Percentiles rank a stretch among this genome's conserved stretches.
phyloP scores from a whole-genome alignment of 2,329 filamentous ascomycete genomes.

The Neofusicoccum sp. region DNA sequence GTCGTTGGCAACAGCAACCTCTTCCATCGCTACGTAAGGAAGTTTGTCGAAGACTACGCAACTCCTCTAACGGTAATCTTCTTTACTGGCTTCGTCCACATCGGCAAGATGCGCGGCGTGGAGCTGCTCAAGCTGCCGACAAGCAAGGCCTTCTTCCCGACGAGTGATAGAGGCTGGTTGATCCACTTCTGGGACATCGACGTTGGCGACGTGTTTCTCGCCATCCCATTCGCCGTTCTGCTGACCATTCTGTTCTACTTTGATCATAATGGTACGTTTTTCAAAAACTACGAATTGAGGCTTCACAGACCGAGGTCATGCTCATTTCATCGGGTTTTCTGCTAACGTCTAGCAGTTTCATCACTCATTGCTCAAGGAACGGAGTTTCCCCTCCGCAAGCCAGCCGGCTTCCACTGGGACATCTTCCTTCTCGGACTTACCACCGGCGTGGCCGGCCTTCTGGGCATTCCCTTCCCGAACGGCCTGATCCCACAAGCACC shows the following conservation, averaged over 20 bases:
- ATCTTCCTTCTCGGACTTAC: slow-evolving; percentile 61
- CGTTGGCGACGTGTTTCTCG: slow-evolving; percentile 75
- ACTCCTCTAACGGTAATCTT: slow-evolving; percentile 70
- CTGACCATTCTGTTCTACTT: slow-evolving; percentile 88
- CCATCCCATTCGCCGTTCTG: slow-evolving; percentile 82
- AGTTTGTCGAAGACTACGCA: slow-evolving; percentile 88
- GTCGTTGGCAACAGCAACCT: slow-evolving; percentile 66
- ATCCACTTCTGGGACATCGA: slow-evolving; percentile 79
- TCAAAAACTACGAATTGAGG: too few species aligned
- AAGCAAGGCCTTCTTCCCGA: slow-evolving; percentile 77
- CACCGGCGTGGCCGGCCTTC: slow-evolving; percentile 57
- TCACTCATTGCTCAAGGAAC: slow-evolving; percentile 60
- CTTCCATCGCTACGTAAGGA: slow-evolving; percentile 73
- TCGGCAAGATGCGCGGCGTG: slow-evolving; percentile 77
- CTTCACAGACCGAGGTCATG: background rate
- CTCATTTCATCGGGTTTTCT: slow-evolving; percentile 23
- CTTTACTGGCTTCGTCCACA: slow-evolving; percentile 86
- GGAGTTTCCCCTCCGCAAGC: slow-evolving; percentile 59
- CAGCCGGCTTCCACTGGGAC: slow-evolving; percentile 64
- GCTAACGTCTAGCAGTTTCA: slow-evolving; percentile 38
- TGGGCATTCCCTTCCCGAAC: slow-evolving; percentile 61
- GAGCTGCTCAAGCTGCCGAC: slow-evolving; percentile 73
- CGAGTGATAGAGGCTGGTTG: slow-evolving; percentile 72
- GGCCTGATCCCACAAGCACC: slow-evolving; percentile 63
- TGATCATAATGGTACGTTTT: slow-evolving; percentile 66